Percentiles rank a stretch among this genome's conserved stretches.
Conservation (phyloP, 176 grass and related monocot genomes). For the Oryza rufipogon region DNA sequence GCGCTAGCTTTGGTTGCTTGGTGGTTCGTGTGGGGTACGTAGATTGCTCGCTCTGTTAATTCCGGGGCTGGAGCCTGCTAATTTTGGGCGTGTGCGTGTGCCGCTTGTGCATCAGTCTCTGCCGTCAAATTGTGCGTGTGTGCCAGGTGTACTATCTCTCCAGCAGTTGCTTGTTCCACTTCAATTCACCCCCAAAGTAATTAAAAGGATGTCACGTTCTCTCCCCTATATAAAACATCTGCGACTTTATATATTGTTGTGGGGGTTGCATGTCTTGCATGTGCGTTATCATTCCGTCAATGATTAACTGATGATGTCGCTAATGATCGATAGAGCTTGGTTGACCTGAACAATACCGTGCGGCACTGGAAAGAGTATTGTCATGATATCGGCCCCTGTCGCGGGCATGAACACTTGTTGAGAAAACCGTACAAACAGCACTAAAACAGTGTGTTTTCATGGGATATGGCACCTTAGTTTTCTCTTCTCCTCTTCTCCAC, state of each 20-base stretch:
- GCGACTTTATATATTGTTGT: background rate
- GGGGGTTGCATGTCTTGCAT: background rate
- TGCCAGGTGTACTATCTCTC: conserved; percentile 39
- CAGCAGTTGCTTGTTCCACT: conserved; percentile 19
- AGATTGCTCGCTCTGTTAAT: conserved; percentile 37
- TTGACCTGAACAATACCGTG: background rate
- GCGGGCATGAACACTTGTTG: background rate
- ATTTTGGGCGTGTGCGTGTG: conserved; percentile 26
- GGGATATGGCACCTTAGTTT: too few species aligned
- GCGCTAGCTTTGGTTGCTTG: background rate
- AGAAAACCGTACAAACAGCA: background rate
- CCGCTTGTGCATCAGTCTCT: conserved; percentile 9
- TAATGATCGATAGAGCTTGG: background rate
- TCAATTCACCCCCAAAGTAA: background rate
- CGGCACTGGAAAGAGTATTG: background rate
- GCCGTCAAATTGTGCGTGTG: background rate
- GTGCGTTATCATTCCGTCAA: background rate
- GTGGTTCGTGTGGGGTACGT: background rate
- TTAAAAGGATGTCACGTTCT: background rate
- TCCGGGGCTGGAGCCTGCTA: conserved; percentile 27
- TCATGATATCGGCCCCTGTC: background rate
- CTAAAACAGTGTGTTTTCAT: too few species aligned
- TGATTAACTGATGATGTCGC: background rate
- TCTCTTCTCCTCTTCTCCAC: too few species aligned
- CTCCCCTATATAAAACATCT: conserved; percentile 2